Evolutionary conservation across 108 stramenopile species (phyloP), one percentile per base, ranked within the genome.

Genomic region (Cylindrotheca closterium): DNA sequence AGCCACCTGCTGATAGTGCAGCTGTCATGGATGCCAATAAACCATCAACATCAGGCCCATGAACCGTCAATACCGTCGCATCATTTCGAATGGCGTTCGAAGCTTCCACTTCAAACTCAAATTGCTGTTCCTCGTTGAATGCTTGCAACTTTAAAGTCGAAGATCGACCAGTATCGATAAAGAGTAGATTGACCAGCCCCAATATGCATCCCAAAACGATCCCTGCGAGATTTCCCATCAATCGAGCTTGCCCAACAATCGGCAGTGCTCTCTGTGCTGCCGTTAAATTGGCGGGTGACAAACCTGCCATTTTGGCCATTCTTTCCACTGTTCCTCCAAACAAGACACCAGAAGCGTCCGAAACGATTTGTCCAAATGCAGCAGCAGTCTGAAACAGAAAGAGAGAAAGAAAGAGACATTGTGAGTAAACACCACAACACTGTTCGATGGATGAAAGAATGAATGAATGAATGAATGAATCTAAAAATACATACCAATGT

Each of bases 11-110:
- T 1, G 83, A 65, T 59, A 89, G 61, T 2, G 73, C 64, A 0
- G 85, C 78, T 1, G 83, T 84, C 58, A 89, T 79, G 29, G 70
- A 70, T 15, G 88, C 88, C 59, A 89, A 58, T 0, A 89, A 61
- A 17, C 88, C 88, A 59, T 86, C 85, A 12, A 84, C 63, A 74
- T 89, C 85, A 0, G 88, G 88, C 23, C 88, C 88, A 32, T 73
- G 49, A 12, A 86, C 80, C 31, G 60, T 74, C 3, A 89, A 49
- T 0, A 72, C 73, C 0, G 87, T 85, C n/a, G 72, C 79, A 63
- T 76, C 73, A 21, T 29, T 29, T 30, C 77, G 67, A 21, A 77
- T 45, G 10, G 55, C 65, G 63, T 89, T 89, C 50, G 78, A 75
- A 15, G 80, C 80, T 60, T 85, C 84, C 0, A 89, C 75, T 26